Evolutionary conservation across 768 basidiomycete genomes (phyloP), one percentile per base, ranked within the genome.

Genomic region (Serendipita indica): DNA sequence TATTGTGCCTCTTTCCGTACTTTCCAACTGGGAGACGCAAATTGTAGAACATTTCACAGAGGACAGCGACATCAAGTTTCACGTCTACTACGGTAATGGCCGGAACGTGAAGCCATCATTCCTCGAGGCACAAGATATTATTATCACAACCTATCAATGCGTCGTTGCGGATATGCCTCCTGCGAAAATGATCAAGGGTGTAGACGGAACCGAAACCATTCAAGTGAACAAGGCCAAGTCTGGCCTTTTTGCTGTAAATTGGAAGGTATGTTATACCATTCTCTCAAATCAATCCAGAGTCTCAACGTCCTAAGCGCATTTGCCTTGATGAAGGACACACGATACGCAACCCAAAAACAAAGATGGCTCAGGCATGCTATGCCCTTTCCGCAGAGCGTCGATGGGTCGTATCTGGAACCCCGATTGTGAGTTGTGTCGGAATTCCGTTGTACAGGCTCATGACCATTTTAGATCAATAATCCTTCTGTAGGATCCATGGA

Each of bases 1-100:
- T 90, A 89, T 92, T 49, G 80, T 77, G 5, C 89, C 89, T 3
- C 78, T 92, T 25, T 89, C 87, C 5, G 80, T 92, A 4, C 71
- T 92, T 5, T 88, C 86, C 3, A 93, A 91, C 64, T 90, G 88
- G 88, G 84, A 87, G 67, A 83, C 86, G 63, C 89, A 90, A 67
- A 80, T 90, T 5, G 67, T 75, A 32, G 88, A 90, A 34, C 89
- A 90, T 62, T 81, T 82, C 49, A 67, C 70, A 28, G 72, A 72
- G 33, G 80, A 77, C 7, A 67, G 74, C 1, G 49, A 28, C 32
- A 64, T 89, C 39, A 75, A 75, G 0, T 70, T 68, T 59, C 82
- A 77, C 63, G 72, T 83, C 20, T 92, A 91, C 69, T 86, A 92
- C 62, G 86, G 86, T 20, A 65, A 75, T 16, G 78, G 74, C n/a